Conservation (phyloP, 2,329 filamentous ascomycete genomes). For the Ascochyta rabiei region DNA sequence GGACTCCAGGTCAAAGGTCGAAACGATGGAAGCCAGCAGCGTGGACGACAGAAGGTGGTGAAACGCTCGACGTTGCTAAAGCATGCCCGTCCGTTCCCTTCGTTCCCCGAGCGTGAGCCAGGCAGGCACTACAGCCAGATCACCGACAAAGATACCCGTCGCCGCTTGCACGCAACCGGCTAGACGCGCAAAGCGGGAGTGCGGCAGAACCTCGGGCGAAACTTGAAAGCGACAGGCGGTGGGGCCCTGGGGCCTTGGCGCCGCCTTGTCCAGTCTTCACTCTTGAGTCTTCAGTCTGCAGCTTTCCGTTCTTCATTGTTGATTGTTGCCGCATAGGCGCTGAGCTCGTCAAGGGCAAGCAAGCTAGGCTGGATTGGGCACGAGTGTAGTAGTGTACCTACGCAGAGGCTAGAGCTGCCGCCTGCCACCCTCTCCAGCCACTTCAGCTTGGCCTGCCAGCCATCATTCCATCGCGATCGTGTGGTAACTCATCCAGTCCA, state of each 20-base stretch:
- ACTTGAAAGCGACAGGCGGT: neutral
- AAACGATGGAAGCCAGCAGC: no score
- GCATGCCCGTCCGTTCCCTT: neutral
- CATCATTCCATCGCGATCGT: slow-evolving; percentile 14
- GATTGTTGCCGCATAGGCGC: no score
- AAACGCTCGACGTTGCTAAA: slow-evolving; percentile 8
- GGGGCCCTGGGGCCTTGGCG: slow-evolving; percentile 6
- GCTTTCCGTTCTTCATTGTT: no score
- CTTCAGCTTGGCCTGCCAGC: slow-evolving; percentile 5
- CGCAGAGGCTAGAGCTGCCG: no score
- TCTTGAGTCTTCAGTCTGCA: no score
- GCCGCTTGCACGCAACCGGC: neutral
- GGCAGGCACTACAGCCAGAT: neutral
- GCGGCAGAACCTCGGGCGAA: neutral
- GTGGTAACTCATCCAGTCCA: slow-evolving; percentile 26
- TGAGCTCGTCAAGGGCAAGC: no score
- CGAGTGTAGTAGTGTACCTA: no score
- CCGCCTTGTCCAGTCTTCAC: neutral
- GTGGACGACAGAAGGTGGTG: neutral
- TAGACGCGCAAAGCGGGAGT: neutral
- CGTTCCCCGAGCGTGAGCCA: neutral
- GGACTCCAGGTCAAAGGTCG: no score
- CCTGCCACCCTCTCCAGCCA: no score
- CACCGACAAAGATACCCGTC: neutral
- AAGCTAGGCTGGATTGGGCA: no score